These are phyloP conservation scores for Santalum album DNA, from an alignment of 164 flowering plant species.

Conservation along the genomic window DNA sequence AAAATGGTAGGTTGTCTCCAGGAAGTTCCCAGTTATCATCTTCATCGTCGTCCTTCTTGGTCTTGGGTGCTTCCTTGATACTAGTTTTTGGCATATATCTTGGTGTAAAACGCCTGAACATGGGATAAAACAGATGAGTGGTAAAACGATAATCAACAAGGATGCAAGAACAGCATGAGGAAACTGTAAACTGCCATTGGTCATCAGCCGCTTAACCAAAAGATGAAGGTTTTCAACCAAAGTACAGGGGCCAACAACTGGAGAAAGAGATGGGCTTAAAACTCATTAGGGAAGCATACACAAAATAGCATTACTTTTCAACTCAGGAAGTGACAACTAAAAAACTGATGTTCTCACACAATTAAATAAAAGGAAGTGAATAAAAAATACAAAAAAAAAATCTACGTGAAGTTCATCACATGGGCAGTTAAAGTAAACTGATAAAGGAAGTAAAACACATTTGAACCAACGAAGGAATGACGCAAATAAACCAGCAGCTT, in stretches of 20 bases:
- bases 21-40: constrained; percentile 54
- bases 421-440: too few species aligned
- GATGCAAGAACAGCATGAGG: not conserved
- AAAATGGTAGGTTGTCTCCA: constrained; percentile 18
- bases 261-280: not conserved
- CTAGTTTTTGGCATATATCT: constrained; percentile 10
- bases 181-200: not conserved
- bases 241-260: not conserved
- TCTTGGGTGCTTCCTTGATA: constrained; percentile 10
- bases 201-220: not conserved
- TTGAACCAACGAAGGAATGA: too few species aligned
- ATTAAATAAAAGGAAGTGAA: too few species aligned
- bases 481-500: too few species aligned
- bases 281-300: not conserved
- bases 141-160: not conserved
- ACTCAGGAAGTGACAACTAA: too few species aligned
- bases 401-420: too few species aligned
- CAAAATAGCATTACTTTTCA: too few species aligned
- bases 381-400: too few species aligned
- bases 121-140: not conserved
- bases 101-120: constrained; percentile 16
- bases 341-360: too few species aligned
- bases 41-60: constrained; percentile 21
- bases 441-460: too few species aligned
- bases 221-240: not conserved